phyloP scores from a whole-genome alignment of 345 rosid genomes.

The Lepidium sativum region DNA sequence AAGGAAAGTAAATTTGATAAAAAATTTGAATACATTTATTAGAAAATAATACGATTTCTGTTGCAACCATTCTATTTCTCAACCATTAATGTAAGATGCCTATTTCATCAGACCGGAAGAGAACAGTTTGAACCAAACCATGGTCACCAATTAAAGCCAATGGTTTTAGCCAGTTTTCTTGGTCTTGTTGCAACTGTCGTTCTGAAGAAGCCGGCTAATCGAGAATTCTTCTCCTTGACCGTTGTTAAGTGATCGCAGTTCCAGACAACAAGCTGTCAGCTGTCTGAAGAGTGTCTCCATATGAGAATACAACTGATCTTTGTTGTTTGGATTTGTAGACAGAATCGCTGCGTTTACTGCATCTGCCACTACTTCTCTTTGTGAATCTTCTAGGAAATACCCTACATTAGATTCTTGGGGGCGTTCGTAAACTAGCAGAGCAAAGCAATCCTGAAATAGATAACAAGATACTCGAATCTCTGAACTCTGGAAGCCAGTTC shows the following conservation, averaged over 20 bases:
- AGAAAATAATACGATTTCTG: neutral
- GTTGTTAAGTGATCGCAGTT: conserved; percentile 51
- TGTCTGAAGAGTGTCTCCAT: conserved; percentile 72
- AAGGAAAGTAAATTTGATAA: too few species aligned
- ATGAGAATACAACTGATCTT: conserved; percentile 38
- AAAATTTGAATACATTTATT: too few species aligned
- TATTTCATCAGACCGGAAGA: neutral
- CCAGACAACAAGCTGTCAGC: conserved; percentile 63
- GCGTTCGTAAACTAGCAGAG: conserved; percentile 69
- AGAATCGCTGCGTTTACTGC: conserved; percentile 66
- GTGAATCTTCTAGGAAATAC: conserved; percentile 62
- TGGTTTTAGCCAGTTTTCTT: neutral
- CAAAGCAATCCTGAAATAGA: conserved; percentile 57
- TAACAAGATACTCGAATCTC: neutral
- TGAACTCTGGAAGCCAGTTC: neutral
- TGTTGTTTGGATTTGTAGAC: conserved; percentile 47
- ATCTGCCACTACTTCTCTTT: conserved; percentile 79
- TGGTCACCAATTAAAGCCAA: neutral
- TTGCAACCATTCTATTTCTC: neutral
- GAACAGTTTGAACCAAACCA: neutral
- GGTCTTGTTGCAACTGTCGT: conserved; percentile 23
- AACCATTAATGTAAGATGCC: neutral
- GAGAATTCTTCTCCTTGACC: conserved; percentile 72
- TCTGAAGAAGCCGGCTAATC: conserved; percentile 39
- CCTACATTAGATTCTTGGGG: conserved; percentile 62